A percentile compares a stretch with the other conserved stretches of the same genome.
Conservation (phyloP, 306 rosid species). For the Inga oerstediana region DNA sequence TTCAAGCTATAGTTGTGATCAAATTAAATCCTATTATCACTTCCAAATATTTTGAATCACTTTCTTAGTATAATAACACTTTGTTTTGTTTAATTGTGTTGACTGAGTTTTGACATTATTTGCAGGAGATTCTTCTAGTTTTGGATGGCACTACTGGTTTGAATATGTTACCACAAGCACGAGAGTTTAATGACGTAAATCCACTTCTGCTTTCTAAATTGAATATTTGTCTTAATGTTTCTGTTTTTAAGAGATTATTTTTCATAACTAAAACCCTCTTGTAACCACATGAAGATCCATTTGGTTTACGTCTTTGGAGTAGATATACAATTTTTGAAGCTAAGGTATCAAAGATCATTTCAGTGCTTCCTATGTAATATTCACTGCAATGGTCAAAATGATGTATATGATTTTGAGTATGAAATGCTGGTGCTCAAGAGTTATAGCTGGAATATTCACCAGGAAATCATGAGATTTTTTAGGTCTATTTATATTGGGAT, state of each 20-base stretch:
- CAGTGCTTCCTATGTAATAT: neutral
- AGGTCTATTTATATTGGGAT: neutral
- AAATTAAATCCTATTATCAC: neutral
- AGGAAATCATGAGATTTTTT: neutral
- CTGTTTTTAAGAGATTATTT: conserved; percentile 19
- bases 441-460: neutral
- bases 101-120: conserved; percentile 11
- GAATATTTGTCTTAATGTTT: conserved; percentile 7
- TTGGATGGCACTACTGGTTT: conserved; percentile 98
- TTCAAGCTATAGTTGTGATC: conserved; percentile 1
- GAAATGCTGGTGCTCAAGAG: conserved; percentile 22
- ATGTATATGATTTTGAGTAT: neutral
- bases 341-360: neutral
- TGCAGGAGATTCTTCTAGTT: conserved; percentile 93
- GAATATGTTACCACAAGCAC: conserved; percentile 97
- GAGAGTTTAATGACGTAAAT: conserved; percentile 92
- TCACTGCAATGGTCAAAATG: conserved; percentile 8
- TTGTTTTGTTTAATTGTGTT: neutral
- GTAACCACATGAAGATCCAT: conserved; percentile 10
- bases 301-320: conserved; percentile 15
- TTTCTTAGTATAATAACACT: neutral
- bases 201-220: conserved; percentile 32
- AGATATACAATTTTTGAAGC: conserved; percentile 11
- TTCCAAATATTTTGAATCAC: neutral
- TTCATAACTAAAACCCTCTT: conserved; percentile 15